Base-by-base conservation (phyloP, 768 basidiomycete genomes). In the Lactarius hengduanensis region DNA sequence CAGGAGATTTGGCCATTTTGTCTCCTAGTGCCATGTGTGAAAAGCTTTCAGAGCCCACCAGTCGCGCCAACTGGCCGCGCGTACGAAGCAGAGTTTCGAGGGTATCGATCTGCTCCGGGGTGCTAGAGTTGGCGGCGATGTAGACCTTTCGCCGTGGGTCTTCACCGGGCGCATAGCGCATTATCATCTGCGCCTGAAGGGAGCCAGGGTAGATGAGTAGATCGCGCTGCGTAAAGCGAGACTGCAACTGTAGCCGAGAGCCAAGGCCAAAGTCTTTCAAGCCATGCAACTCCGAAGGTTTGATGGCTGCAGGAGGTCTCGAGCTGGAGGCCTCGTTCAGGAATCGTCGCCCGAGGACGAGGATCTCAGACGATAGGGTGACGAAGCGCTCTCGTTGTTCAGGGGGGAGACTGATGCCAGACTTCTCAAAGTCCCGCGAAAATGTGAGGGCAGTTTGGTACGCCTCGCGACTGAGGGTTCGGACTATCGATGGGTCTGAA, bases 1-100 rank as follows among this genome's bases (percentile, higher is more conserved):
- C 92, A 61, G 96, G 96, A 38, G 87, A 90, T 76, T 91, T 94
- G 1, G 96, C 96, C 97, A 99, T 99, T 79, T 97, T 99, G 77
- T 98, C 96, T 36, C 84, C 84, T 22, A 98, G 81, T 0, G 88
- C 85, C 84, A 97, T 91, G 66, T 92, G 87, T 0, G 89, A 94
- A 79, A 86, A 98, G 70, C 90, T 96, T 45, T 87, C 81, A 71
- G 87, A 86, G 11, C 96, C 96, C 43, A 97, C 89, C 18, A 98
- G 78, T 26, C 80, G 83, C 2, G 97, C 94, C 7, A 98, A 80
- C 72, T 95, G 86, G 5, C 88, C 92, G 34, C 97, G 84, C 54
- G 87, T 87, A 40, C 81, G 80, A 36, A 99, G 78, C 59, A 99
- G 79, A 13, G 77, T 77, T 68, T 98, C 96, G 56, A 99, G 76